A percentile compares a stretch with the other conserved stretches of the same genome.
phyloP scores from a whole-genome alignment of 2,329 filamentous ascomycete species.

The Colletotrichum lupini region DNA sequence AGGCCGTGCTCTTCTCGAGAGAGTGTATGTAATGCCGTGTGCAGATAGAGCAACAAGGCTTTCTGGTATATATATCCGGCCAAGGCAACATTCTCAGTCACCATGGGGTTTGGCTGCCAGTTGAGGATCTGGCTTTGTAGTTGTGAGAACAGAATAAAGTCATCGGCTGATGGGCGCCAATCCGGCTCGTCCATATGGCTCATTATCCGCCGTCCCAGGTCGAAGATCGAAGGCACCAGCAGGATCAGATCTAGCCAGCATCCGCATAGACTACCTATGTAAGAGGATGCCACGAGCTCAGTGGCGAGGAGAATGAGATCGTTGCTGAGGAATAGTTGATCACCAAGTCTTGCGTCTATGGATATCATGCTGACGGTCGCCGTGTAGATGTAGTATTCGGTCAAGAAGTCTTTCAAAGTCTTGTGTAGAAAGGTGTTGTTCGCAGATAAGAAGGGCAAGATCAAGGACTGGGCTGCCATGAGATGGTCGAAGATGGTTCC shows the following conservation, averaged over 20 bases:
- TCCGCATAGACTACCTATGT: slow-evolving; percentile 50
- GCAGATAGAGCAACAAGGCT: slow-evolving; percentile 55
- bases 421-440: slow-evolving; percentile 46
- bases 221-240: slow-evolving; percentile 52
- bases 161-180: slow-evolving; percentile 47
- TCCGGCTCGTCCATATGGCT: slow-evolving; percentile 39
- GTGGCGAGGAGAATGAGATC: slow-evolving; percentile 45
- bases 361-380: slow-evolving; percentile 59
- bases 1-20: not conserved
- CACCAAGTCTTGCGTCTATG: slow-evolving; percentile 45
- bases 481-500: slow-evolving; percentile 59
- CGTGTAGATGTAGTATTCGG: slow-evolving; percentile 61
- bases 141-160: slow-evolving; percentile 55
- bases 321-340: slow-evolving; percentile 44
- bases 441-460: slow-evolving; percentile 49
- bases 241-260: slow-evolving; percentile 53
- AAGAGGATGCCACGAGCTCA: slow-evolving; percentile 43
- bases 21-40: slow-evolving; percentile 20
- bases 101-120: slow-evolving; percentile 49
- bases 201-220: slow-evolving; percentile 54
- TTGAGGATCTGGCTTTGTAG: slow-evolving; percentile 54
- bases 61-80: slow-evolving; percentile 57
- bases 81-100: slow-evolving; percentile 49
- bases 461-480: slow-evolving; percentile 53
- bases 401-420: slow-evolving; percentile 55